phyloP scores from a whole-genome alignment of 2,329 filamentous ascomycete genomes.

The Trichoderma sp. region DNA sequence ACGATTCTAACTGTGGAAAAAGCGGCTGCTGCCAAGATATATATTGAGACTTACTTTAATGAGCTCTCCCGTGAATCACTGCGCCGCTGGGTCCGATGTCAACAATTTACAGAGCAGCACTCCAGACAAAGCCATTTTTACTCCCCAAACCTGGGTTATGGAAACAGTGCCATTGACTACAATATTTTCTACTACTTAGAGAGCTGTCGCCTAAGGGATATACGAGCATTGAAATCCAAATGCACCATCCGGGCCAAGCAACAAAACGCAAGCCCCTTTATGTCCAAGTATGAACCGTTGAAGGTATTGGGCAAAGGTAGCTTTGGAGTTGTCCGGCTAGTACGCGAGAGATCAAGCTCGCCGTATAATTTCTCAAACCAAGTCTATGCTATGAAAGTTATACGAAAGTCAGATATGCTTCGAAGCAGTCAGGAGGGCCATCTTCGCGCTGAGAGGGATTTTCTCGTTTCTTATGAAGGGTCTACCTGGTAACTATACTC shows the following conservation, averaged over 20 bases:
- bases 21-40: conserved; percentile 77
- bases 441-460: conserved; percentile 84
- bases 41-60: conserved; percentile 80
- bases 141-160: conserved; percentile 48
- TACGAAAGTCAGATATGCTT: conserved; percentile 90
- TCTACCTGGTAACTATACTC: conserved; percentile 62
- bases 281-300: conserved; percentile 65
- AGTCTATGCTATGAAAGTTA: conserved; percentile 95
- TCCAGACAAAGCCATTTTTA: conserved; percentile 53
- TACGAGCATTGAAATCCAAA: conserved; percentile 64
- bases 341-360: conserved; percentile 59
- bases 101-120: conserved; percentile 34
- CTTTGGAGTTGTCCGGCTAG: conserved; percentile 86
- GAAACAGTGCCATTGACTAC: conserved; percentile 53
- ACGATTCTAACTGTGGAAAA: conserved; percentile 66
- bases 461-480: conserved; percentile 83
- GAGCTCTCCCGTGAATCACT: conserved; percentile 54
- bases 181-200: conserved; percentile 64
- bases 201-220: conserved; percentile 70
- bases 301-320: conserved; percentile 88
- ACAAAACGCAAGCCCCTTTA: conserved; percentile 19
- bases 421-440: conserved; percentile 89
- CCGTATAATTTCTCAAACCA: conserved; percentile 39
- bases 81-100: conserved; percentile 30
- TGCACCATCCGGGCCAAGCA: conserved; percentile 34